Evolutionary conservation across 257 asterid genomes (phyloP).

Genomic region (Scutellaria baicalensis): DNA sequence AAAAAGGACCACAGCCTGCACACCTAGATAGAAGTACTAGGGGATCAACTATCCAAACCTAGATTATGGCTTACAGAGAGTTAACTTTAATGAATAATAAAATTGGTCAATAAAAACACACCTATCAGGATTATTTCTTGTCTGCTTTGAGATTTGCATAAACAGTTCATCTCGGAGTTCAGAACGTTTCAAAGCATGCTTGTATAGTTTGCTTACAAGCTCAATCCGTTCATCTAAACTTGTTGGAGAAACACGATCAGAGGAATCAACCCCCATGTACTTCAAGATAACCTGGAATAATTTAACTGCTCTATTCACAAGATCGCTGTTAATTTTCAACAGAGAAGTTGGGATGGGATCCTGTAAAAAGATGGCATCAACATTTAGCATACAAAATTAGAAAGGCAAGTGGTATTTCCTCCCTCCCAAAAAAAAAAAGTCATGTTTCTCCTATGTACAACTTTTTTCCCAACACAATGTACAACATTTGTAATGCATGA

Average conservation of each 20-base stretch:
- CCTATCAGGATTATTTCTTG: constrained; percentile 93
- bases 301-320: constrained; percentile 77
- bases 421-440: too few species aligned
- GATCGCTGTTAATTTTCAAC: constrained; percentile 72
- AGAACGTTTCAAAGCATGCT: constrained; percentile 84
- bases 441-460: too few species aligned
- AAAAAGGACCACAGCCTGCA: neutral
- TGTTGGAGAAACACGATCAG: constrained; percentile 46
- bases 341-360: constrained; percentile 89
- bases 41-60: neutral
- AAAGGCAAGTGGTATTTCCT: neutral
- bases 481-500: too few species aligned
- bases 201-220: constrained; percentile 79
- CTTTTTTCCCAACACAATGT: too few species aligned
- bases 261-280: constrained; percentile 85
- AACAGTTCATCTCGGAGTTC: constrained; percentile 97
- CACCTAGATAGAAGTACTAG: neutral
- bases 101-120: constrained; percentile 12
- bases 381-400: constrained; percentile 11
- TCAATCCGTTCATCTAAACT: constrained; percentile 79
- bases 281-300: constrained; percentile 80
- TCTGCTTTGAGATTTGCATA: constrained; percentile 88
- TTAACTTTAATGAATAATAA: neutral
- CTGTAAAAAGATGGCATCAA: constrained; percentile 40
- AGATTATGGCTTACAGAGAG: neutral